A percentile compares a stretch with the other conserved stretches of the same genome.
Conservation (phyloP, 2,329 filamentous ascomycete species). For the Colletotrichum liaoningense region DNA sequence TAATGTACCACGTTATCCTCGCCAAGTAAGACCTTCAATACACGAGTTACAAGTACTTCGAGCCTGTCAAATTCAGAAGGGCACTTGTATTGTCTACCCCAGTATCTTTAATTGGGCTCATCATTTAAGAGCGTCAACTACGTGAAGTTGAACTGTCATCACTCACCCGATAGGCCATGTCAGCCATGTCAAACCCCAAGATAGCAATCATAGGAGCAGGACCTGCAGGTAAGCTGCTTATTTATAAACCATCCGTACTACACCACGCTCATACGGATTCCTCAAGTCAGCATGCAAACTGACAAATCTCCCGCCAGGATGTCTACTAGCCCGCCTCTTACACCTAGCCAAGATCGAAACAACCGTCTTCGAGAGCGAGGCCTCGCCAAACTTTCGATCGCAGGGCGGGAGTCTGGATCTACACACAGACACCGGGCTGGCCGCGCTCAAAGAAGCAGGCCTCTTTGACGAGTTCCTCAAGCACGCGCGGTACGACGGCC, state of each 20-base stretch:
- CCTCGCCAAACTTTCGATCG: conserved; percentile 54
- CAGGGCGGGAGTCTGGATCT: conserved; percentile 68
- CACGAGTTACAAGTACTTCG: background rate
- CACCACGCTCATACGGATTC: background rate
- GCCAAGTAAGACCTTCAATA: background rate
- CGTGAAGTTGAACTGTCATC: background rate
- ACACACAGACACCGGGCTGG: conserved; percentile 61
- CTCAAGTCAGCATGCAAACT: background rate
- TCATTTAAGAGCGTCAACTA: too few relatives aligned
- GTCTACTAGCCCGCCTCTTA: conserved; percentile 64
- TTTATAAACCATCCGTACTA: background rate
- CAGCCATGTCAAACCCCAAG: conserved; percentile 20
- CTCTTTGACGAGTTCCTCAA: conserved; percentile 62
- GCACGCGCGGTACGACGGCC: conserved; percentile 62
- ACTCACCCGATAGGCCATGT: background rate
- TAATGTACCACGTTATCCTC: background rate
- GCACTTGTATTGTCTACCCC: background rate
- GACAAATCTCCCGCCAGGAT: conserved; percentile 42
- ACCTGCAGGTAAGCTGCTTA: conserved; percentile 46
- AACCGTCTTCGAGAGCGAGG: conserved; percentile 63
- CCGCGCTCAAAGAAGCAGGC: conserved; percentile 61
- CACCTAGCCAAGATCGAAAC: conserved; percentile 56
- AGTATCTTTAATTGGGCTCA: too few relatives aligned
- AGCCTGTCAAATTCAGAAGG: background rate
- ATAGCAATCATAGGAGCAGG: conserved; percentile 63